Evolutionary conservation across 2,329 filamentous ascomycete genomes (phyloP).

Genomic region (Pochonia chlamydosporia): DNA sequence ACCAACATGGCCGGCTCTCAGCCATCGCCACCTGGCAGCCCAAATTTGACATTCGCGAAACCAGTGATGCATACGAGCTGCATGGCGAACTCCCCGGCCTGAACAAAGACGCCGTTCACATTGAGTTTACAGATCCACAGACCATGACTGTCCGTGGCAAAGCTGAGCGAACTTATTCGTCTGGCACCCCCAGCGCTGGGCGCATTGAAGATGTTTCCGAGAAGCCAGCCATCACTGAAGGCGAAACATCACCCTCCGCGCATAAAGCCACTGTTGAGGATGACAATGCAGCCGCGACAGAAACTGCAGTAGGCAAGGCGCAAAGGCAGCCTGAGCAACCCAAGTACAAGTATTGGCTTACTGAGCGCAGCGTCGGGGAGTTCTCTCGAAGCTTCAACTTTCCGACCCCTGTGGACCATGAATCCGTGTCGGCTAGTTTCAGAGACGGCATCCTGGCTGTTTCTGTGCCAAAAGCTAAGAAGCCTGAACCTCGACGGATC

Average conservation of each 20-base stretch:
- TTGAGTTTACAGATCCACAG: conserved; percentile 69
- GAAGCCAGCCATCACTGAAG: conserved; percentile 31
- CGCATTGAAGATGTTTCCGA: conserved; percentile 33
- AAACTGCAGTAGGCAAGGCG: conserved; percentile 6
- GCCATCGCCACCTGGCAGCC: conserved; percentile 51
- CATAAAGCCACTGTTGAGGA: conserved; percentile 58
- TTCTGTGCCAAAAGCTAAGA: conserved; percentile 41
- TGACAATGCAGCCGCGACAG: conserved; percentile 21
- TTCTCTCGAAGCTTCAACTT: conserved; percentile 63
- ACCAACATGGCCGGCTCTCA: conserved; percentile 2
- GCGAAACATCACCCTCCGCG: conserved; percentile 19
- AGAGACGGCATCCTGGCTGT: conserved; percentile 58
- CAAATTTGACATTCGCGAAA: conserved; percentile 68
- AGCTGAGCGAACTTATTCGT: conserved; percentile 51
- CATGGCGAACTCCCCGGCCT: conserved; percentile 72
- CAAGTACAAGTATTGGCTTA: conserved; percentile 56
- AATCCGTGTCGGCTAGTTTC: conserved; percentile 52
- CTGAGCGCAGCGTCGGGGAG: conserved; percentile 55
- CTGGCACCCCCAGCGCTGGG: conserved; percentile 40
- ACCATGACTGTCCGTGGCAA: conserved; percentile 63
- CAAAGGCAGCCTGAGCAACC: not conserved
- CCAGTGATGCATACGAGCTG: conserved; percentile 59
- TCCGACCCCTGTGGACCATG: conserved; percentile 53
- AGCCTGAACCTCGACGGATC: conserved; percentile 20
- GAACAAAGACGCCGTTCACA: conserved; percentile 62